These are phyloP conservation scores for Monilinia laxa DNA, from an alignment of 2,329 filamentous ascomycete species.

Conservation along the genomic window DNA sequence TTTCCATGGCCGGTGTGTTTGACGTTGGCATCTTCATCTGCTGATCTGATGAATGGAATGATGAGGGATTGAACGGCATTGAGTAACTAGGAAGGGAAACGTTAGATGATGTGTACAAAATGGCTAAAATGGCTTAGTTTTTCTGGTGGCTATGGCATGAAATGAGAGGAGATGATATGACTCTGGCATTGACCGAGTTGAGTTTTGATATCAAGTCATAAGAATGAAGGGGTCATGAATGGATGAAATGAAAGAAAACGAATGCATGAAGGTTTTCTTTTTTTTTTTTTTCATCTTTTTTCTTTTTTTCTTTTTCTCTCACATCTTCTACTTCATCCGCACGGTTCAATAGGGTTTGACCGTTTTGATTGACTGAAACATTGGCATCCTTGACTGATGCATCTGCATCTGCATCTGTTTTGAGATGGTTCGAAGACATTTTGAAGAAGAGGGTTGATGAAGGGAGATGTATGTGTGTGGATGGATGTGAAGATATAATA, in stretches of 20 bases:
- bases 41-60: slow-evolving; percentile 67
- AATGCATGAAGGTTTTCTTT: not conserved
- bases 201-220: not conserved
- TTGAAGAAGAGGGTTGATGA: not conserved
- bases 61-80: slow-evolving; percentile 66
- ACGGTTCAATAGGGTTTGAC: slow-evolving; percentile 37
- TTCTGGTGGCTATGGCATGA: not conserved
- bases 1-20: slow-evolving; percentile 54
- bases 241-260: not conserved
- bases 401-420: not conserved
- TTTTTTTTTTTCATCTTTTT: slow-evolving; percentile 38
- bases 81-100: slow-evolving; percentile 56
- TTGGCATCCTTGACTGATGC: slow-evolving; percentile 24
- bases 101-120: slow-evolving; percentile 22
- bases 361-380: not conserved
- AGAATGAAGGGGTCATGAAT: slow-evolving; percentile 1
- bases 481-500: no score
- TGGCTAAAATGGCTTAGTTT: not conserved
- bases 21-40: slow-evolving; percentile 60
- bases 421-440: slow-evolving; percentile 15
- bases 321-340: slow-evolving; percentile 51
- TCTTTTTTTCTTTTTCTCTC: slow-evolving; percentile 34
- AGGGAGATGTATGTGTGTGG: no score
- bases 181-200: not conserved
- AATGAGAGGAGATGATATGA: not conserved